phyloP scores from a whole-genome alignment of 306 rosid species.

The Nissolia schottii region DNA sequence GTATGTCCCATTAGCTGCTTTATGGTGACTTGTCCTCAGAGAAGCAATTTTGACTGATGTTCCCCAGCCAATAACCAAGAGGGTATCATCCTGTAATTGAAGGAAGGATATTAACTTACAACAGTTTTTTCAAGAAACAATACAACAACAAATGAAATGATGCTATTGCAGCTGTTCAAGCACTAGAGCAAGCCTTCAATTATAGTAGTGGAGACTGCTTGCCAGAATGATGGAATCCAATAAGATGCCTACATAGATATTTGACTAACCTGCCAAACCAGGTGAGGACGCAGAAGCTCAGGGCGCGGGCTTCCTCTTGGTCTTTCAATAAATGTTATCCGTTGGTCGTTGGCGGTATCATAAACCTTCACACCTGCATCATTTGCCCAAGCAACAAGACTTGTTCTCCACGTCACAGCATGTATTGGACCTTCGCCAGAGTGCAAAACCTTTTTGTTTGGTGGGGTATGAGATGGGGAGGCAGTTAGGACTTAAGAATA shows the following conservation, averaged over 20 bases:
- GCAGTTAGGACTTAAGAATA: neutral
- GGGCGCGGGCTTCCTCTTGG: slow-evolving; percentile 92
- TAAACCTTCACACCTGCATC: slow-evolving; percentile 95
- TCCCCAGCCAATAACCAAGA: slow-evolving; percentile 99
- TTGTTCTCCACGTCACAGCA: slow-evolving; percentile 91
- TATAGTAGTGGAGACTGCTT: slow-evolving; percentile 14
- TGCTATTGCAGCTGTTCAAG: neutral
- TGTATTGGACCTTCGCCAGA: slow-evolving; percentile 99
- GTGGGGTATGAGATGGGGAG: neutral
- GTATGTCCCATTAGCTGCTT: slow-evolving; percentile 64
- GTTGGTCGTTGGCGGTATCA: slow-evolving; percentile 85
- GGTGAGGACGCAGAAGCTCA: slow-evolving; percentile 88
- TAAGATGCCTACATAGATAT: slow-evolving; percentile 14
- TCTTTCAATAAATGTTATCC: slow-evolving; percentile 89
- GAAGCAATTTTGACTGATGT: slow-evolving; percentile 86
- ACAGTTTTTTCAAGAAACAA: slow-evolving; percentile 18
- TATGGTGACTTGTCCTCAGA: slow-evolving; percentile 53
- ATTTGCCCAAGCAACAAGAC: slow-evolving; percentile 98
- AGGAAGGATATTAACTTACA: slow-evolving; percentile 25
- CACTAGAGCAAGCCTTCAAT: slow-evolving; percentile 11
- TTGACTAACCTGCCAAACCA: slow-evolving; percentile 96
- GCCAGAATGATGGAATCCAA: slow-evolving; percentile 19
- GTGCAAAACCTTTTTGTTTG: slow-evolving; percentile 82
- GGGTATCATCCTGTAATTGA: slow-evolving; percentile 69
- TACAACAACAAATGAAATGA: slow-evolving; percentile 14